Evolutionary conservation across 345 rosid species (phyloP).

Genomic region (Eucalyptus erythrocorys): DNA sequence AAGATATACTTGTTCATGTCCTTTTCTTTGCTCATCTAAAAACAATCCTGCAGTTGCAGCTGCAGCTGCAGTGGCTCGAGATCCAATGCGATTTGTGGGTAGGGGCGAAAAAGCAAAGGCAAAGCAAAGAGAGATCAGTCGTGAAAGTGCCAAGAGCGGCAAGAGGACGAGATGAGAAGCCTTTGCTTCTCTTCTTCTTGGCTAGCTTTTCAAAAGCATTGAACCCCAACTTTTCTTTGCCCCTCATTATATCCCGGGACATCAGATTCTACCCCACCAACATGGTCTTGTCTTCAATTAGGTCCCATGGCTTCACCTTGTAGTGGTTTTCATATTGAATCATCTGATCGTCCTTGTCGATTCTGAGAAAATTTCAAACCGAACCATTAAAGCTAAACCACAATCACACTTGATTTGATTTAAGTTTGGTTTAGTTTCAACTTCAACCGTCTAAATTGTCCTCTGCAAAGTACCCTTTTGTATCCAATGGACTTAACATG

Average conservation of each 20-base stretch:
- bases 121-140: neutral
- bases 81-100: neutral
- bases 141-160: neutral
- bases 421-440: neutral
- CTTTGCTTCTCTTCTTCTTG: neutral
- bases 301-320: neutral
- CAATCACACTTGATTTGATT: neutral
- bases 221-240: neutral
- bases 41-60: neutral
- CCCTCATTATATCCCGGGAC: neutral
- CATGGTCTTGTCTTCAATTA: neutral
- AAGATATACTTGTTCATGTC: neutral
- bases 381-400: neutral
- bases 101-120: neutral
- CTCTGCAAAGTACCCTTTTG: neutral
- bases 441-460: neutral
- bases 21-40: neutral
- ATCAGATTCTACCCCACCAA: neutral
- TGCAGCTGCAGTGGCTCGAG: neutral
- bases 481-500: neutral
- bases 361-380: neutral
- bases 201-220: neutral
- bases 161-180: neutral
- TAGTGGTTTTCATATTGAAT: neutral
- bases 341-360: neutral